Evolutionary conservation across 2,329 filamentous ascomycete species (phyloP).

Genomic region (Colletotrichum tropicale): DNA sequence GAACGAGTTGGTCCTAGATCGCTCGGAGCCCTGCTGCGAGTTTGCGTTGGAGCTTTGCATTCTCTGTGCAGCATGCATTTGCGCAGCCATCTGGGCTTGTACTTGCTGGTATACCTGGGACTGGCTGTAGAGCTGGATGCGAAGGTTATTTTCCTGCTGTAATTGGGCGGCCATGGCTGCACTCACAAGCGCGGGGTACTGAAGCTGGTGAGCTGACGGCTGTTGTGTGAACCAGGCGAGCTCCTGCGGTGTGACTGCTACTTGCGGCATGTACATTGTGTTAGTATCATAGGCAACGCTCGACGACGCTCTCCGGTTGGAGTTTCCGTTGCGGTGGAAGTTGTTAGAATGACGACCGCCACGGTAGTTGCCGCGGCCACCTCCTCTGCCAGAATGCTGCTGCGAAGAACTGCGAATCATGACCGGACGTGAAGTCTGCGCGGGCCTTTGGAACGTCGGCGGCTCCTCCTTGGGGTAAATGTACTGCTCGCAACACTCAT

Average conservation of each 20-base stretch:
- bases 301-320: slow-evolving; percentile 57
- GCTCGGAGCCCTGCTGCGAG: slow-evolving; percentile 40
- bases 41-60: slow-evolving; percentile 15
- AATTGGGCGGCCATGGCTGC: slow-evolving; percentile 22
- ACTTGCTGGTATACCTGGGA: slow-evolving; percentile 23
- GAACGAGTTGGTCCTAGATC: slow-evolving; percentile 67
- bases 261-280: slow-evolving; percentile 46
- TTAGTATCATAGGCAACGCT: slow-evolving; percentile 56
- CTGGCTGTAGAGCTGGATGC: slow-evolving; percentile 21
- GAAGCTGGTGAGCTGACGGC: slow-evolving; percentile 43
- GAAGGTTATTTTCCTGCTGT: slow-evolving; percentile 22
- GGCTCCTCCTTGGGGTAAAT: slow-evolving; percentile 86
- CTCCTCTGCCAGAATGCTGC: slow-evolving; percentile 54
- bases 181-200: slow-evolving; percentile 32
- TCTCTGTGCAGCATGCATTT: slow-evolving; percentile 20
- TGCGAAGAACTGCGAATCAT: slow-evolving; percentile 66
- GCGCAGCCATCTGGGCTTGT: slow-evolving; percentile 21
- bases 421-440: slow-evolving; percentile 58
- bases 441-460: slow-evolving; percentile 60
- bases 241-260: slow-evolving; percentile 50
- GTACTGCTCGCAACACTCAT: slow-evolving; percentile 86
- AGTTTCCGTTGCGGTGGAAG: slow-evolving; percentile 45
- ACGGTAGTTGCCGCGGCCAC: slow-evolving; percentile 53
- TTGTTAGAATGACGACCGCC: slow-evolving; percentile 52
- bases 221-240: slow-evolving; percentile 52